Base-by-base conservation (phyloP, 192 early-diverging fungal species). In the Gryganskiella cystojenkinii region DNA sequence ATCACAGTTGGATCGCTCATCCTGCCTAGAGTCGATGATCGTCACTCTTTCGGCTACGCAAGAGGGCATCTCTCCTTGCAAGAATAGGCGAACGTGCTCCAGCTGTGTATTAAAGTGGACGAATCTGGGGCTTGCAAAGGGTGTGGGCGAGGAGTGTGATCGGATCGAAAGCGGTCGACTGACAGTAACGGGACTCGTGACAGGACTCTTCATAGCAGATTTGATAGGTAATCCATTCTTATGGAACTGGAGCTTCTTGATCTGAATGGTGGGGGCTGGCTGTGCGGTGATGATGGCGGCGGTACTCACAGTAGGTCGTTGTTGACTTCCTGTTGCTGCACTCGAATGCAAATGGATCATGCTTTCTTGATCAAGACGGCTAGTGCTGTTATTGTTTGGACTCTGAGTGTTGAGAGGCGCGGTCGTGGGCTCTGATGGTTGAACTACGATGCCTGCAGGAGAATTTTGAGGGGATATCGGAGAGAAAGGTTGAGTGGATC, bases 41-140 rank as follows among this genome's bases (percentile, higher is more conserved):
- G 73, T 76, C 31, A 68, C 73, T 13, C 73, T 64, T 19, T 68
- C 73, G 27, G 65, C 40, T 3, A 87, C 89, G 28, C 84, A 72
- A 35, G 65, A 65, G 8, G 92, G 90, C 53, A 81, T 87, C 83
- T 93, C 86, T 4, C 78, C 85, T 81, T 91, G 90, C 44, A 89
- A 79, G 68, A 93, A 93, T 44, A 89, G 84, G 37, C 87, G 83
- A 42, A 93, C 87, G 56, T 88, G 86, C 64, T 93, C 90, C 42
- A 93, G 81, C 42, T 93, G 86, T 22, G 85, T 67, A 27, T 88
- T 80, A 70, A 93, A 93, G 60, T 88, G 89, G 20, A 93, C 92
- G 40, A 83, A 90, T 74, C 89, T 88, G 13, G 81, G 81, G 37
- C 71, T 76, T 22, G 85, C 84, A 10, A 87, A 74, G 11, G 83